These are phyloP conservation scores for Calonectria pseudoturangicola DNA, from an alignment of 2,329 filamentous ascomycete genomes.

Conservation along the genomic window DNA sequence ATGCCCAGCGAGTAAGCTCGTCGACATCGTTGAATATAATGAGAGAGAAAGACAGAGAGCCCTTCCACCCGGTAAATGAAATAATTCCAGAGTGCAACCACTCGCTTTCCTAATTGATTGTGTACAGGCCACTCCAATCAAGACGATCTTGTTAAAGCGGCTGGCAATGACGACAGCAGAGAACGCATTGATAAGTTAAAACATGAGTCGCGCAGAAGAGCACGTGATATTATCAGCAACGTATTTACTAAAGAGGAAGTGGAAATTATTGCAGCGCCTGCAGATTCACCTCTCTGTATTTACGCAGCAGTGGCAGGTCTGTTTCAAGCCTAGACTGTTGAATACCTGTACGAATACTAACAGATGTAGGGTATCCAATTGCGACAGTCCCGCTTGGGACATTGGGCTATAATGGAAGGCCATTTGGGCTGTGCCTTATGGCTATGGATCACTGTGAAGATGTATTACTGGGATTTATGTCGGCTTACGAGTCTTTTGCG, in stretches of 20 bases:
- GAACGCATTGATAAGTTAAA: slow-evolving; percentile 17
- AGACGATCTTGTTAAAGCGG: slow-evolving; percentile 18
- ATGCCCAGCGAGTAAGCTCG: background rate
- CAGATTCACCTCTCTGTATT: slow-evolving; percentile 19
- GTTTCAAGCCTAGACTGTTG: background rate
- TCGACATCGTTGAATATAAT: slow-evolving; percentile 20
- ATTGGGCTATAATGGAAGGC: slow-evolving; percentile 19
- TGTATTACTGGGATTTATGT: slow-evolving; percentile 15
- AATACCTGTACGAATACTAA: background rate
- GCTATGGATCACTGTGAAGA: slow-evolving; percentile 12
- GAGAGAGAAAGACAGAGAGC: slow-evolving; percentile 7
- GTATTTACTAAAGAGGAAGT: background rate
- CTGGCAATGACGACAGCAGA: background rate
- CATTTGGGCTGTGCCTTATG: slow-evolving; percentile 22
- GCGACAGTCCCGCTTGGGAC: slow-evolving; percentile 25
- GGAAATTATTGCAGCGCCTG: slow-evolving; percentile 24
- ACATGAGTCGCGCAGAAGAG: background rate
- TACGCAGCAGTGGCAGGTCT: slow-evolving; percentile 25
- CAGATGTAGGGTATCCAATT: slow-evolving; percentile 14
- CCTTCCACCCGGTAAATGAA: background rate
- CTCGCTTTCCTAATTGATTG: background rate
- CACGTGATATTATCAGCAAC: background rate
- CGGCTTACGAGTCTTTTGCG: background rate
- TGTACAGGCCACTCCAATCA: slow-evolving; percentile 4
- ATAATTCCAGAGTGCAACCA: background rate